phyloP scores from a whole-genome alignment of 352 stramenopile species.

The Phytophthora rubi region DNA sequence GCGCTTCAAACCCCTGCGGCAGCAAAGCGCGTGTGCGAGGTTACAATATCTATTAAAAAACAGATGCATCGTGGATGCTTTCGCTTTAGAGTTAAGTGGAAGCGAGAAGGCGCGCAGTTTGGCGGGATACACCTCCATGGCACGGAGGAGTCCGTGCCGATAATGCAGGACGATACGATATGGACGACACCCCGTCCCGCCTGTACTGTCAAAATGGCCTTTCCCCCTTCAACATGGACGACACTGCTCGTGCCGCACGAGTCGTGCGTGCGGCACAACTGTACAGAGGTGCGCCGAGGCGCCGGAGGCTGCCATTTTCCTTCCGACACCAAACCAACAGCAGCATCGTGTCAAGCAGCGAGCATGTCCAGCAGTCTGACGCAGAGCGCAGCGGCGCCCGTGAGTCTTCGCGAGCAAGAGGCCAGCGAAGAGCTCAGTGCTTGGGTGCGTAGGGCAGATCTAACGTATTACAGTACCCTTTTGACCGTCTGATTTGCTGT shows the following conservation, averaged over 20 bases:
- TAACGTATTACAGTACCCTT: slow-evolving; percentile 12
- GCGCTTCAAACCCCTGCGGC: not conserved
- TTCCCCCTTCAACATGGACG: slow-evolving; percentile 27
- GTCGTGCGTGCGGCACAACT: not conserved
- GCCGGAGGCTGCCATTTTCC: not conserved
- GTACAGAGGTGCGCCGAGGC: slow-evolving; percentile 1
- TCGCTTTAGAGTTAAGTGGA: not conserved
- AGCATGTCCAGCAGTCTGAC: slow-evolving; percentile 36
- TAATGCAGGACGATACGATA: not conserved
- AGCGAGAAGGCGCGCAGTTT: no score
- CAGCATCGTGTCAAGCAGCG: not conserved
- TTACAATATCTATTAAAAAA: no score
- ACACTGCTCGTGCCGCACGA: slow-evolving; percentile 4
- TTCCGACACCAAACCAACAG: slow-evolving; percentile 18
- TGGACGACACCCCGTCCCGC: not conserved
- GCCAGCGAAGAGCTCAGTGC: slow-evolving; percentile 47
- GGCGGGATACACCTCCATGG: not conserved
- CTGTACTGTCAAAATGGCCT: slow-evolving; percentile 1
- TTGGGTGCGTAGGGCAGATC: slow-evolving; percentile 42
- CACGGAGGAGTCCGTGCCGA: not conserved
- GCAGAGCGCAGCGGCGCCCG: slow-evolving; percentile 4
- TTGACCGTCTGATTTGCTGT: not conserved
- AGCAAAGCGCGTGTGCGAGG: not conserved
- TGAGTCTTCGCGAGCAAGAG: slow-evolving; percentile 27
- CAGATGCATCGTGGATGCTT: not conserved